Base-by-base conservation (phyloP, 1,139 yeast species). In the Suhomyces choctaworum region DNA sequence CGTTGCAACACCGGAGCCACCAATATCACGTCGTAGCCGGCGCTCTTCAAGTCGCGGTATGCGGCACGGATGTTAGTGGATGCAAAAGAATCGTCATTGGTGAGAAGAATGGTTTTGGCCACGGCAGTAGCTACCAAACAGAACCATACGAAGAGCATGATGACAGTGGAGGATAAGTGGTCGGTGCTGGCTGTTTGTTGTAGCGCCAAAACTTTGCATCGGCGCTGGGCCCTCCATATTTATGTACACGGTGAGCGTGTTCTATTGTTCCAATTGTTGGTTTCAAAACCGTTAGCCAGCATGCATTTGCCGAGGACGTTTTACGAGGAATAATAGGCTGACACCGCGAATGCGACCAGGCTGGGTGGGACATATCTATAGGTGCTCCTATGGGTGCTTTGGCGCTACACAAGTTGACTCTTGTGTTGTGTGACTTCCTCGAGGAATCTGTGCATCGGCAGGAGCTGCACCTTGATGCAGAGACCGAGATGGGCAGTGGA, bases 1-100 rank as follows among this genome's bases (percentile, higher is more conserved):
- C 60, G 44, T 42, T 62, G 67, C 16, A 47, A 42, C 4, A 54
- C 66, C 8, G 67, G 66, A 5, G 66, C 66, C 15, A 60, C 66
- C 51, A 62, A 28, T 19, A 61, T 48, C 14, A 62, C 66, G 23
- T 55, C 50, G 45, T 61, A 51, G 2, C 60, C 60, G 7, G 62
- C 62, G 3, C 34, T 36, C 30, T 47, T 56, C 47, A 62, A 53
- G 36, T 54, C 60, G 34, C 57, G 36, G 46, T 62, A 62, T 7
- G 62, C 48, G 8, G 68, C 63, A 32, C 68, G 51, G 29, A 62
- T 59, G 40, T 62, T 60, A 27, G 66, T 56, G 12, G 64, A 48
- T 7, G 54, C 60, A 55, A 58, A 62, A 3, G 60, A 54, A 37
- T 62, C 66, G 35, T 62, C 66, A 36, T 62, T 62, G 34, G 65